phyloP scores from a whole-genome alignment of 352 stramenopile genomes.

The Globisporangium spiculum region DNA sequence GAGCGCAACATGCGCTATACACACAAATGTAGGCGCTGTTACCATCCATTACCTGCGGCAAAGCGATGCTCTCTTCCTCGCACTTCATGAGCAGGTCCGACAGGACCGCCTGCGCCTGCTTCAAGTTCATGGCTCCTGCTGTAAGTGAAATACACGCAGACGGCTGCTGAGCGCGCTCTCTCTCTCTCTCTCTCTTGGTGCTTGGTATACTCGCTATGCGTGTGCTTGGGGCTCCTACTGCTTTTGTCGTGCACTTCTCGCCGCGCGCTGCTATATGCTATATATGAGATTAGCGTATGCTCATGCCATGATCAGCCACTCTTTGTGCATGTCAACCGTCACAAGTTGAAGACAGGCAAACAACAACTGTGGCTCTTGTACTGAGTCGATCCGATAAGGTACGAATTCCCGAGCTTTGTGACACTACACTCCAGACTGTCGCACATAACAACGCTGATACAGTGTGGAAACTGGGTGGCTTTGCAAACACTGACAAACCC shows the following conservation, averaged over 20 bases:
- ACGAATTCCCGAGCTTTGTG: not conserved
- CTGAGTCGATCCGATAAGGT: not conserved
- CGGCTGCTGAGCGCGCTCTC: not conserved
- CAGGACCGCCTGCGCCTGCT: constrained; percentile 44
- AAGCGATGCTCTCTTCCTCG: constrained; percentile 39
- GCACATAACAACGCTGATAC: not conserved
- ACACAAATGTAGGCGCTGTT: not conserved
- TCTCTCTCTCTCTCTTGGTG: too few relatives aligned
- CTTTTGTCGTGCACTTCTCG: not conserved
- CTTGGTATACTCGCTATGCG: not conserved
- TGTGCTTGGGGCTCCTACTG: not conserved
- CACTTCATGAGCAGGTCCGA: constrained; percentile 69
- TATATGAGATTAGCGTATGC: too few relatives aligned
- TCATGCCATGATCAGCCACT: too few relatives aligned
- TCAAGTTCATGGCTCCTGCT: constrained; percentile 42
- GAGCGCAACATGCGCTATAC: not conserved
- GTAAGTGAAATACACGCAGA: not conserved
- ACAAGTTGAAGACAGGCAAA: not conserved
- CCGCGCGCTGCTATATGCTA: too few relatives aligned
- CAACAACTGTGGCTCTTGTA: not conserved
- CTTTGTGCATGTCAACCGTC: not conserved
- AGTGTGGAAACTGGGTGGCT: too few relatives aligned
- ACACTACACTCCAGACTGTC: not conserved
- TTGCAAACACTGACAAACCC: not conserved
- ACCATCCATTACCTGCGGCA: constrained; percentile 32